Evolutionary conservation across 768 basidiomycete genomes (phyloP).

Genomic region (Psilocybe cyanescens): DNA sequence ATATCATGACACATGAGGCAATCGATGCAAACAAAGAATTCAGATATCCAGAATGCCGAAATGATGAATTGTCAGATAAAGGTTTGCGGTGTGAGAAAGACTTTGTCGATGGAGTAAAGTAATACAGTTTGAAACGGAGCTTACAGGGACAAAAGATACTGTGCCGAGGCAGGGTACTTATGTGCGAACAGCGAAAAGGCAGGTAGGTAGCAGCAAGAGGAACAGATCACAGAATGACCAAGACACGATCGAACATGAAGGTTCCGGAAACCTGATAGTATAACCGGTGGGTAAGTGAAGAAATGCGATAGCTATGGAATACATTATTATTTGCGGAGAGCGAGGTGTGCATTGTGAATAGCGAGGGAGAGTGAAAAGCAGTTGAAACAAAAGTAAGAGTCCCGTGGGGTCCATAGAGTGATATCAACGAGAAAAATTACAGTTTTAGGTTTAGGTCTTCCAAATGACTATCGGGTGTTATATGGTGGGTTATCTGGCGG

Average conservation of each 20-base stretch:
- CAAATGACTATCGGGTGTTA: constrained; percentile 18
- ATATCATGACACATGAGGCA: constrained; percentile 8
- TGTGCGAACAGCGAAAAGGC: background rate
- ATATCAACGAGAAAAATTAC: constrained; percentile 7
- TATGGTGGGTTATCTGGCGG: constrained; percentile 22
- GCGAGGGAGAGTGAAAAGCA: constrained; percentile 2
- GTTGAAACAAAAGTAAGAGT: constrained; percentile 4
- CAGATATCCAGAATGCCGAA: background rate
- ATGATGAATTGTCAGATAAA: constrained; percentile 1
- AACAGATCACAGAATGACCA: background rate
- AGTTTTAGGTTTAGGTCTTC: constrained; percentile 3
- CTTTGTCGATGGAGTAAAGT: constrained; percentile 7
- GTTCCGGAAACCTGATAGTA: constrained; percentile 4
- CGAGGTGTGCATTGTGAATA: constrained; percentile 3
- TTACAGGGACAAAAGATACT: constrained; percentile 1
- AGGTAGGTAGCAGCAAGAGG: background rate
- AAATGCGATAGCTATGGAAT: constrained; percentile 8
- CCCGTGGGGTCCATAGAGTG: constrained; percentile 3
- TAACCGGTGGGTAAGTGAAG: background rate
- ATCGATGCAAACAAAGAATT: constrained; percentile 2
- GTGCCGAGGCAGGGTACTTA: constrained; percentile 2
- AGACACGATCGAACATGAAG: background rate
- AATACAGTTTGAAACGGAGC: constrained; percentile 2
- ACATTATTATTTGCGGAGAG: constrained; percentile 6
- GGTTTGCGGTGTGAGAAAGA: constrained; percentile 14